Conservation (phyloP, 768 basidiomycete species). For the Macrolepiota albuminosa region DNA sequence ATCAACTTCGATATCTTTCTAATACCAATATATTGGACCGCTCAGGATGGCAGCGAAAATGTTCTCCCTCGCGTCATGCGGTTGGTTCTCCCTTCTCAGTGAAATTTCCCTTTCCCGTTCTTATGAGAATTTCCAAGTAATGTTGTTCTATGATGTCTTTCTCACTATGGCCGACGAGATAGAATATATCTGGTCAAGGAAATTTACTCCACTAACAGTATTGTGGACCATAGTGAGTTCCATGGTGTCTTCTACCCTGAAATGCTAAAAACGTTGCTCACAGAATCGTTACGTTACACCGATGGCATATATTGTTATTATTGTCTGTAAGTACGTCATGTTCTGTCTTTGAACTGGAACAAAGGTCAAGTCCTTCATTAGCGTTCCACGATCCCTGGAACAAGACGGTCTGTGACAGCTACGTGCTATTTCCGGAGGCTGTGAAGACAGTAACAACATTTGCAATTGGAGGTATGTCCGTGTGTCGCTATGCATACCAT, state of each 20-base stretch:
- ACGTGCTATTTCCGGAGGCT: conserved; percentile 31
- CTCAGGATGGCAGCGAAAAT: conserved; percentile 30
- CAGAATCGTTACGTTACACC: conserved; percentile 35
- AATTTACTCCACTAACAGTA: not conserved
- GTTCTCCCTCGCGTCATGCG: conserved; percentile 33
- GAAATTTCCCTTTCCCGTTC: not conserved
- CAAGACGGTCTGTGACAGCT: conserved; percentile 26
- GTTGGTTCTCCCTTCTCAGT: conserved; percentile 15
- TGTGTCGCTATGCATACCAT: not conserved
- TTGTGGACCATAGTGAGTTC: not conserved
- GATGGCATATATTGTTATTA: conserved; percentile 30
- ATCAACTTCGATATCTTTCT: not conserved
- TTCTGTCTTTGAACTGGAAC: no score
- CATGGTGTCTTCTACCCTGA: not conserved
- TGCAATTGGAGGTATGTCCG: conserved; percentile 26
- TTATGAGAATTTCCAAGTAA: not conserved
- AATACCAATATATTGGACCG: not conserved
- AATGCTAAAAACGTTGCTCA: not conserved
- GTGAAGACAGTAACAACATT: conserved; percentile 26
- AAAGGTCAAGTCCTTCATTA: not conserved
- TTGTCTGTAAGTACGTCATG: conserved; percentile 22
- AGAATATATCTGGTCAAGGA: not conserved
- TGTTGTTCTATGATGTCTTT: conserved; percentile 12
- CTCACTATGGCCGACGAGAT: not conserved
- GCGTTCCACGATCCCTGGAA: conserved; percentile 22